Base-by-base conservation (phyloP, 116 monocot species). In the Thalassia testudinum region DNA sequence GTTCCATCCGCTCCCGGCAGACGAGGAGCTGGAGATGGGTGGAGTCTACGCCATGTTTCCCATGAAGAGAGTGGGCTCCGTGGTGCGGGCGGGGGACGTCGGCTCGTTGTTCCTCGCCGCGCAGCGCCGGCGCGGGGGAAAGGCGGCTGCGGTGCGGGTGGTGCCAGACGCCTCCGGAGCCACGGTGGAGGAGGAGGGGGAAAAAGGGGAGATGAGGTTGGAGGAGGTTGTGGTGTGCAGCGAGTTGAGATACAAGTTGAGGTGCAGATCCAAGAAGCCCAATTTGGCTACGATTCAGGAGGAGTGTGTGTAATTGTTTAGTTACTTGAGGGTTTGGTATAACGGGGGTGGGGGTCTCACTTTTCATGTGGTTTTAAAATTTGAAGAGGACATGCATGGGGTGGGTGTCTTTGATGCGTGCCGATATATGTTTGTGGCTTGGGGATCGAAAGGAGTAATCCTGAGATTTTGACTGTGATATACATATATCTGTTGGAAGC, bases 211-310 rank as follows among this genome's bases (percentile, higher is more conserved):
- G 38, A 40, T 45, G 62, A 58, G 51, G 21, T 49, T 1, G 47
- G 34, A 48, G 19, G 49, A 20, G 14, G 24, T 16, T 20, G 27
- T 18, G 27, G 16, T 13, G 53, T 5, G 28, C 30, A 17, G 20
- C 12, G 59, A 65, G 60, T 57, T 78, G 16, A 59, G 50, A 60
- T 61, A 62, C 29, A 54, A 74, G 50, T 19, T 66, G 58, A 74
- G 70, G 37, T 56, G 66, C 17, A 30, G 78, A 55, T 74, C 70
- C n/a, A 66, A 70, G 50, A 53, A 43, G 54, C 78, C 78, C 10
- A 24, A 24, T 25, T 50, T 78, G 63, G 78, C 70, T 58, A 78
- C 78, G 30, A 78, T 78, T 29, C 48, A 37, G 1, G 78, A 78
- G 49, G 73, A 78, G 66, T 16, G 23, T 24, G 13, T 57, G 21